A percentile compares a stretch with the other conserved stretches of the same genome.
phyloP scores from a whole-genome alignment of 208 protist species.

The Acanthamoeba triangularis region DNA sequence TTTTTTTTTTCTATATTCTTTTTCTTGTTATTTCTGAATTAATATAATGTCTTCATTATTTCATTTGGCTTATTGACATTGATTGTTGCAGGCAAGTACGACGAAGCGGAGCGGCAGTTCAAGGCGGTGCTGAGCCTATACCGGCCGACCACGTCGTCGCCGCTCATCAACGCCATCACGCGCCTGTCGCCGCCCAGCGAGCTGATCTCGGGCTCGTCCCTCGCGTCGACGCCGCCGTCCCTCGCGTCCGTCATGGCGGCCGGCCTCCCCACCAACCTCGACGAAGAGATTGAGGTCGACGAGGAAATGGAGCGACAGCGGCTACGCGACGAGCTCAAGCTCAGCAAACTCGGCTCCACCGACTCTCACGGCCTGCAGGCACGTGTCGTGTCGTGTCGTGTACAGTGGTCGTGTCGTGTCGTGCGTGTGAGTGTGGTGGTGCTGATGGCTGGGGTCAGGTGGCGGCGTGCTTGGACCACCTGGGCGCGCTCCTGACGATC shows the following conservation, averaged over 20 bases:
- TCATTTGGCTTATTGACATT: neutral
- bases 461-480: constrained; percentile 36
- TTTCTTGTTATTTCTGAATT: neutral
- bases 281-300: neutral
- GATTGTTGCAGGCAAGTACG: constrained; percentile 43
- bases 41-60: neutral
- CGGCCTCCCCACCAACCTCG: neutral
- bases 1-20: neutral
- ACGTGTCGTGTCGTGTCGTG: too few species aligned
- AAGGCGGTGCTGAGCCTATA: constrained; percentile 17
- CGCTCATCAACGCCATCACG: constrained; percentile 13
- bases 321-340: neutral
- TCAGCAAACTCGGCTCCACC: constrained; percentile 36
- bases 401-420: too few species aligned
- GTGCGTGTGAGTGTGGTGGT: too few species aligned
- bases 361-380: constrained; percentile 32
- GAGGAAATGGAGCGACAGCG: constrained; percentile 15
- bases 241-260: neutral
- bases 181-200: neutral
- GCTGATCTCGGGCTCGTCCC: neutral
- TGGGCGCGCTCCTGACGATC: constrained; percentile 13
- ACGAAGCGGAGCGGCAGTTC: constrained; percentile 54
- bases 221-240: neutral
- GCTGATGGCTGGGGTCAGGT: neutral
- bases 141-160: constrained; percentile 27